These are phyloP conservation scores for Flaveria linearis DNA, from an alignment of 129 eudicot species.

Conservation along the genomic window DNA sequence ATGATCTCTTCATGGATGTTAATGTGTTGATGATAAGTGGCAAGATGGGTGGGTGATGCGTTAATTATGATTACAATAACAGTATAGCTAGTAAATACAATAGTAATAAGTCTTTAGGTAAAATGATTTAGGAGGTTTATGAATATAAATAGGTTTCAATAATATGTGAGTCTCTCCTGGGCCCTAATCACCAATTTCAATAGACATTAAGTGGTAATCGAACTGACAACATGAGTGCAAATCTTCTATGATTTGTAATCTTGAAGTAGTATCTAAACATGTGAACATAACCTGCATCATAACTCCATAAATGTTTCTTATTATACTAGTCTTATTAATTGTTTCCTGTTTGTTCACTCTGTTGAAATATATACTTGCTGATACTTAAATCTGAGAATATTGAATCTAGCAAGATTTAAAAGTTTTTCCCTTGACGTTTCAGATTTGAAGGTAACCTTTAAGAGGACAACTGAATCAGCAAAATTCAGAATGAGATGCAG, in stretches of 20 bases:
- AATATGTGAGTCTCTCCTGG: not conserved
- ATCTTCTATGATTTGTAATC: not conserved
- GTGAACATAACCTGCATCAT: not conserved
- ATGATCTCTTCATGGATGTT: not conserved
- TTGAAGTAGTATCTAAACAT: not conserved
- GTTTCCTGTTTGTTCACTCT: not conserved
- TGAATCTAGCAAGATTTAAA: not conserved
- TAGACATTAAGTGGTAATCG: not conserved
- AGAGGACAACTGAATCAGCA: constrained; percentile 57
- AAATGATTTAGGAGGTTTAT: not conserved
- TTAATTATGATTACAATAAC: not conserved
- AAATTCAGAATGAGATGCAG: constrained; percentile 57
- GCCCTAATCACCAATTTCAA: not conserved
- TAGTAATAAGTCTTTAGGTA: not conserved
- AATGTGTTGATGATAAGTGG: not conserved
- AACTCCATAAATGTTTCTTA: not conserved
- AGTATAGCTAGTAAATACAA: not conserved
- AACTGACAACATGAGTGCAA: constrained; percentile 18
- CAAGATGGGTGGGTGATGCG: not conserved
- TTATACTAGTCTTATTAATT: not conserved
- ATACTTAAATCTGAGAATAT: not conserved
- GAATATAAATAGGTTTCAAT: not conserved
- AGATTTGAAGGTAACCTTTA: constrained; percentile 66
- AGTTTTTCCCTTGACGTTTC: constrained; percentile 14
- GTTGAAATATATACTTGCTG: constrained; percentile 7